These are phyloP conservation scores for Zizania palustris DNA, from an alignment of 202 grass and related monocot genomes.

Conservation along the genomic window DNA sequence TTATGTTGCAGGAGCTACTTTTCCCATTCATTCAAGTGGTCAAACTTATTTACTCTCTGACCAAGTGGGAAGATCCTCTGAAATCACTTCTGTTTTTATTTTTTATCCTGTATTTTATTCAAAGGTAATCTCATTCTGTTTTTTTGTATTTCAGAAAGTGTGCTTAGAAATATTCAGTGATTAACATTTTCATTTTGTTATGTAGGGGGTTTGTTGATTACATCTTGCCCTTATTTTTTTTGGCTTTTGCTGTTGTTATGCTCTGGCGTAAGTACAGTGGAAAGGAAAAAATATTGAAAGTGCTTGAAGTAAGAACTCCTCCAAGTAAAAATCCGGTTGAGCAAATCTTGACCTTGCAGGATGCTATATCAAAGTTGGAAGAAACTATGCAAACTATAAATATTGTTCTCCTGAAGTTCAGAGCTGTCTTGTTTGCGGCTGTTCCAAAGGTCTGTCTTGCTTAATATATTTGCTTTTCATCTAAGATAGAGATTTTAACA, in stretches of 20 bases:
- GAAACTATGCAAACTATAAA: slow-evolving; percentile 61
- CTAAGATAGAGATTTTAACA: not conserved
- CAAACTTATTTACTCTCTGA: slow-evolving; percentile 63
- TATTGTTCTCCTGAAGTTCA: slow-evolving; percentile 81
- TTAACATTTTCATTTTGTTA: slow-evolving; percentile 33
- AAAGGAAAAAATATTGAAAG: slow-evolving; percentile 55
- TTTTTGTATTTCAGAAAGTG: slow-evolving; percentile 27
- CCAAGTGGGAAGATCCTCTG: slow-evolving; percentile 75
- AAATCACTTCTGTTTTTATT: slow-evolving; percentile 74
- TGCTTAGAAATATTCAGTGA: slow-evolving; percentile 15
- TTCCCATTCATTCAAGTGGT: slow-evolving; percentile 62
- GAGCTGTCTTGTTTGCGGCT: slow-evolving; percentile 71
- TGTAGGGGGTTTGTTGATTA: slow-evolving; percentile 63
- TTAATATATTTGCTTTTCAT: not conserved
- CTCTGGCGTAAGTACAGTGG: slow-evolving; percentile 64
- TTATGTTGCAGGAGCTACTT: slow-evolving; percentile 69
- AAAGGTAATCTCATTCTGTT: slow-evolving; percentile 59
- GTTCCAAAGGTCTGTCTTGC: slow-evolving; percentile 62
- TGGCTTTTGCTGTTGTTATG: slow-evolving; percentile 58
- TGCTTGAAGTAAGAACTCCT: slow-evolving; percentile 67
- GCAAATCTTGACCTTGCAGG: slow-evolving; percentile 71
- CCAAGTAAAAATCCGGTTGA: slow-evolving; percentile 78
- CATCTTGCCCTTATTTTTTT: slow-evolving; percentile 43
- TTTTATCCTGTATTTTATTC: slow-evolving; percentile 60
- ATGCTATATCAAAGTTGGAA: slow-evolving; percentile 70